Base-by-base conservation (phyloP, 2,329 filamentous ascomycete species). In the Rhynchosporium agropyri region DNA sequence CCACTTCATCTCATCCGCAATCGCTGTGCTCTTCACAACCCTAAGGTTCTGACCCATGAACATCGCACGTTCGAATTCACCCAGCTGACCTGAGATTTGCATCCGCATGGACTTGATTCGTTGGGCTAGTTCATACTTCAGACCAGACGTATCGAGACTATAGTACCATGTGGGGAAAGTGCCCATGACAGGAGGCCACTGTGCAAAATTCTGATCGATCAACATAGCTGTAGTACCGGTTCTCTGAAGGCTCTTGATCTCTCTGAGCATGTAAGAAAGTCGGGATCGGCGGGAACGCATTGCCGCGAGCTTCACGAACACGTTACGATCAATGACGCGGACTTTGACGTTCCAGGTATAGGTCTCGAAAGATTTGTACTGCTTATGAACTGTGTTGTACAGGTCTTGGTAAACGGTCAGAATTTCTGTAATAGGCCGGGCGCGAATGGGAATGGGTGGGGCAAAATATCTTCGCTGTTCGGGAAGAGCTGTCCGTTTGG, bases 241-340 rank as follows among this genome's bases (percentile, higher is more conserved):
- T 6, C 29, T 54, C 36, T 42, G 40, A 12, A 54, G 36, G 4
- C 2, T 54, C 51, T 54, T 54, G 51, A 54, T 40, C n/a, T 54
- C 51, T 33, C 40, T 54, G 9, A 54, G 33, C 33, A 54, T 54
- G 36, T 26, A 54, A 38, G 36, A 20, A 1, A 54, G 51, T 9
- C 51, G 51, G 20, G 36, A 9, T 13, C 51, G 51, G 51, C 51
- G 51, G n/a, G 51, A 40, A 33, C 51, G 51, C 51, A 54, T 54
- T 3, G 51, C 36, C 1, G 51, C 51, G 51, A 54, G 51, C 38
- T 40, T 54, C 26, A 20, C n/a, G 20, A 54, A 54, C n/a, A 54
- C 36, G 20, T 9, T 28, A 9, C 51, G 51, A 1, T 33, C 26
- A 36, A 54, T 33, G 26, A 28, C 13, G 33, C 20, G 51, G 51